Percentiles rank a stretch among this genome's conserved stretches.
Evolutionary conservation across 805 yeast species (phyloP).

Genomic region (Hanseniaspora nectarophila): DNA sequence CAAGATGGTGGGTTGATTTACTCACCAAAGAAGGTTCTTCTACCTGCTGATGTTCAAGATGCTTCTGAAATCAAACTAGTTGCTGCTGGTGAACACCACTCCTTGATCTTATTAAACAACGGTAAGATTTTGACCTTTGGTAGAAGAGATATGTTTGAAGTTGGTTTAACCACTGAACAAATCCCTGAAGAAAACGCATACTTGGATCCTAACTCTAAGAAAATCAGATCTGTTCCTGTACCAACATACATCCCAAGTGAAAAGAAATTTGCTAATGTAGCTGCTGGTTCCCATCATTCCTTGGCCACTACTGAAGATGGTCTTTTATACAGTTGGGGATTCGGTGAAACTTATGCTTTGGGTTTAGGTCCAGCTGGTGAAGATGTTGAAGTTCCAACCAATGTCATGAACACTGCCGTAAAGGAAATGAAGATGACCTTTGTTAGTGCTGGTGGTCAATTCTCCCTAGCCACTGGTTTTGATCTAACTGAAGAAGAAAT

Average conservation of each 20-base stretch:
- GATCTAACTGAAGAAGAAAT: constrained; percentile 32
- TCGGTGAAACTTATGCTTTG: constrained; percentile 90
- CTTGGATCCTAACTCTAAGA: constrained; percentile 61
- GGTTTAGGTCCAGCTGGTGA: constrained; percentile 85
- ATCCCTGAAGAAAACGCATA: constrained; percentile 60
- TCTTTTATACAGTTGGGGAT: constrained; percentile 89
- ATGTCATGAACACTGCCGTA: constrained; percentile 89
- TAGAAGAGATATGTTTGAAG: constrained; percentile 83
- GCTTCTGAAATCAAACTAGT: constrained; percentile 39
- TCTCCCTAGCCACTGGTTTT: constrained; percentile 76
- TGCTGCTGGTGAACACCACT: constrained; percentile 92
- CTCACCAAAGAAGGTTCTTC: constrained; percentile 62
- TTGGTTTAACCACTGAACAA: constrained; percentile 48
- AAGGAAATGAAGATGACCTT: constrained; percentile 56
- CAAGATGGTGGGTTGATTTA: constrained; percentile 77
- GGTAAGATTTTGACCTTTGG: constrained; percentile 83
- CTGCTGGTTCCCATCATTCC: constrained; percentile 88
- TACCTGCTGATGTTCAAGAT: constrained; percentile 42
- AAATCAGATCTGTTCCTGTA: constrained; percentile 70
- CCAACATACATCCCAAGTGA: constrained; percentile 57
- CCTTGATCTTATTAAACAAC: constrained; percentile 56
- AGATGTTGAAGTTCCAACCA: constrained; percentile 77
- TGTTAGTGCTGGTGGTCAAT: constrained; percentile 95
- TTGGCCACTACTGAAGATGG: constrained; percentile 79
- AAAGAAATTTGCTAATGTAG: constrained; percentile 48